A percentile compares a stretch with the other conserved stretches of the same genome.
Conservation (phyloP, 2,329 filamentous ascomycete genomes). For the Sordariomycetes sp. region DNA sequence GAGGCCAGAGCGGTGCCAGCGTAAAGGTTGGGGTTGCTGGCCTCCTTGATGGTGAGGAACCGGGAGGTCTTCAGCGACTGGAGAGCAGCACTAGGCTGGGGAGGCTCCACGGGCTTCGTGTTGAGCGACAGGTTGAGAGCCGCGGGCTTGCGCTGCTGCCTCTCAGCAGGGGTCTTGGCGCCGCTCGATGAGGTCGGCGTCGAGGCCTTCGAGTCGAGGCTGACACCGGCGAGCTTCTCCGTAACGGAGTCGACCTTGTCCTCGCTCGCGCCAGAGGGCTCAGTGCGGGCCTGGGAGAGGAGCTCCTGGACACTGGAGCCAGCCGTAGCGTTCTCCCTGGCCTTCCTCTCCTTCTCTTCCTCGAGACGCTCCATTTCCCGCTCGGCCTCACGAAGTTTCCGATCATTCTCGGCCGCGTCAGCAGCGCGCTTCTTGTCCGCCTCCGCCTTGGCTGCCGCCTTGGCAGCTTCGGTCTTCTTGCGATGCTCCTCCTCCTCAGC, state of each 20-base stretch:
- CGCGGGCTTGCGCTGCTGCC: slow-evolving; percentile 61
- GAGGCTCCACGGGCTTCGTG: slow-evolving; percentile 75
- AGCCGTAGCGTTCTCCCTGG: slow-evolving; percentile 36
- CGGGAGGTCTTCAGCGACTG: slow-evolving; percentile 86
- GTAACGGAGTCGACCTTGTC: slow-evolving; percentile 21
- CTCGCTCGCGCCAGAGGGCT: neutral
- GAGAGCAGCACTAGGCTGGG: slow-evolving; percentile 86
- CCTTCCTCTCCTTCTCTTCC: slow-evolving; percentile 52
- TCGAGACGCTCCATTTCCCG: slow-evolving; percentile 60
- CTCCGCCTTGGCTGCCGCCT: slow-evolving; percentile 32
- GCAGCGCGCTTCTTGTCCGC: slow-evolving; percentile 28
- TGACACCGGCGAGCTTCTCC: slow-evolving; percentile 38
- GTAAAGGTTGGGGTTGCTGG: neutral
- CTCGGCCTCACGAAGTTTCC: slow-evolving; percentile 59
- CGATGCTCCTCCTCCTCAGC: slow-evolving; percentile 29
- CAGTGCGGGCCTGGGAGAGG: slow-evolving; percentile 12
- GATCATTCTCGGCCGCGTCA: slow-evolving; percentile 43
- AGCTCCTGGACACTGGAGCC: slow-evolving; percentile 38
- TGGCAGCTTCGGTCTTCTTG: slow-evolving; percentile 32
- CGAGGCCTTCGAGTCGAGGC: slow-evolving; percentile 27
- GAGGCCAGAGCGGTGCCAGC: slow-evolving; percentile 52
- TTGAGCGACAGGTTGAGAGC: slow-evolving; percentile 78
- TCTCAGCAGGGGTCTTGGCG: slow-evolving; percentile 35
- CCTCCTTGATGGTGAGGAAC: slow-evolving; percentile 63
- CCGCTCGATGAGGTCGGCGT: slow-evolving; percentile 29